Base-by-base conservation (phyloP, 768 basidiomycete species). In the Megacollybia marginata region DNA sequence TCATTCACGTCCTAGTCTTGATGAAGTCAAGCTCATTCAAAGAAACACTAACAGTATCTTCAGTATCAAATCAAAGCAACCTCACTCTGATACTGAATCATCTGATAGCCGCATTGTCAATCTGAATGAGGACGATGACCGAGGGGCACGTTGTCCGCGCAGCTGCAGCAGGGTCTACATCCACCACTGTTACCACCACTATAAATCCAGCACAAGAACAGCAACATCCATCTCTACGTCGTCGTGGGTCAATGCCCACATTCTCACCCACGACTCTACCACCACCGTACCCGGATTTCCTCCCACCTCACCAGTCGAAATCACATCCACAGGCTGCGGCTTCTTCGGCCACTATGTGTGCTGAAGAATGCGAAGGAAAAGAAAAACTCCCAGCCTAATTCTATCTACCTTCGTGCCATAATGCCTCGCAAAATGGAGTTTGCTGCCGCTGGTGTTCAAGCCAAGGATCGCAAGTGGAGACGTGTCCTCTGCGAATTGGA, bases 381-480 rank as follows among this genome's bases (percentile, higher is more conserved):
- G 95, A 99, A 65, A 64, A 63, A 35, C 74, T 99, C 1, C 96
- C 96, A 0, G 38, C 63, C 5, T 99, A 97, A 96, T 66, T 67
- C 73, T 13, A 78, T 98, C 15, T 83, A 89, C 59, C 79, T 97
- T 57, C 76, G 80, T 33, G 90, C 84, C 3, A 74, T 83, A 48
- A 78, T 99, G 71, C 86, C 87, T 1, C 80, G 89, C 44, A 99
- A 99, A 73, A 79, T 93, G 82, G 96, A 99, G 71, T 98, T 99
- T 61, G 71, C 68, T 4, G 66, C 75, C 10, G 92, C 93, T 0
- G 93, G 93, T 7, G 72, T 90, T 2, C 90, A 95, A 64, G 85
- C 94, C 7, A 79, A 75, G 61, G 94, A 98, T 62, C 73, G 96
- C 43, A 90, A 92, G 60, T 99, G 96, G 96, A 79, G 88, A 52